Evolutionary conservation across 192 early-diverging fungal genomes (phyloP).

Genomic region (Obelidium mucronatum): DNA sequence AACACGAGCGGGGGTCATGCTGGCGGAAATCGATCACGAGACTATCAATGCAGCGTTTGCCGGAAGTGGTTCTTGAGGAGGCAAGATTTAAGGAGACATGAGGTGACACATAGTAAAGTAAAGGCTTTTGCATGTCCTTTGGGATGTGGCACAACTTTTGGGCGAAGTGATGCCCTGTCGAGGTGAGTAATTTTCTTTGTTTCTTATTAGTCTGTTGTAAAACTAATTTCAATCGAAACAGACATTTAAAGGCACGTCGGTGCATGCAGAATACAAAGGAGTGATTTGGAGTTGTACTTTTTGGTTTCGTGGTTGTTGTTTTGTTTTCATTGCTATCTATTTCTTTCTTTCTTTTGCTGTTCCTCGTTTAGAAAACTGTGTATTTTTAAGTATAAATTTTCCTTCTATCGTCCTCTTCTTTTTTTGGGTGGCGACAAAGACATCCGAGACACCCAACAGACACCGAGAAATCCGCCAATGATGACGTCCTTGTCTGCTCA

Average conservation of each 20-base stretch:
- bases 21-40: neutral
- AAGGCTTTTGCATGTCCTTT: conserved; percentile 33
- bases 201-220: conserved; percentile 1
- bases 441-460: too few species aligned
- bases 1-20: conserved; percentile 8
- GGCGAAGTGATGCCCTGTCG: conserved; percentile 29
- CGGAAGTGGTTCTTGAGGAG: conserved; percentile 32
- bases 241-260: conserved; percentile 31
- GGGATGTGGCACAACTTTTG: conserved; percentile 34
- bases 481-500: too few species aligned
- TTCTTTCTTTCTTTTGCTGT: neutral
- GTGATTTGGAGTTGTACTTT: too few species aligned
- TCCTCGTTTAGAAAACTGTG: neutral
- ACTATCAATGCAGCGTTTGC: conserved; percentile 31
- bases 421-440: neutral
- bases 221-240: neutral
- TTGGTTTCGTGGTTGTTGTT: neutral
- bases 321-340: neutral
- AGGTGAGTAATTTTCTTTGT: conserved; percentile 7
- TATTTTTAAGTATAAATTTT: too few species aligned
- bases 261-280: neutral
- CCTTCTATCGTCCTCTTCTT: too few species aligned
- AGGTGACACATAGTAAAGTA: conserved; percentile 32
- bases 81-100: conserved; percentile 28
- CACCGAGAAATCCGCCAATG: too few species aligned